A percentile compares a stretch with the other conserved stretches of the same genome.
Conservation (phyloP, 2,329 filamentous ascomycete species). For the Phaeosphaeriaceae sp. region DNA sequence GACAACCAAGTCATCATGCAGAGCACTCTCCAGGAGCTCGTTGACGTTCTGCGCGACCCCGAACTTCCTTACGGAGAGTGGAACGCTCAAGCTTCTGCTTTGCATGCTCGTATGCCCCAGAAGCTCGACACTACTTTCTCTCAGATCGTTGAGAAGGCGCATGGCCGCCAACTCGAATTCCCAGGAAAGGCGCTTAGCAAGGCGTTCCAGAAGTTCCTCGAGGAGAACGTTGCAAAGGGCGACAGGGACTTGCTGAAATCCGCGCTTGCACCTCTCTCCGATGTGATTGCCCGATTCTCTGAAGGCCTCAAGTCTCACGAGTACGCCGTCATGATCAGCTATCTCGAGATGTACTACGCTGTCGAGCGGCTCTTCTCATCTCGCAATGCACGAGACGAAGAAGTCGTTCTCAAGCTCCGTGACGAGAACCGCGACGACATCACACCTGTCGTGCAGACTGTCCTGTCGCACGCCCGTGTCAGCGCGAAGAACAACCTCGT, state of each 20-base stretch:
- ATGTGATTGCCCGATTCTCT: slow-evolving; percentile 79
- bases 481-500: slow-evolving; percentile 93
- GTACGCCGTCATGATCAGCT: slow-evolving; percentile 77
- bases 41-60: slow-evolving; percentile 86
- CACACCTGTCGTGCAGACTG: slow-evolving; percentile 80
- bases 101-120: slow-evolving; percentile 97
- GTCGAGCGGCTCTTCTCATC: slow-evolving; percentile 89
- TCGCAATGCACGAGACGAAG: slow-evolving; percentile 85
- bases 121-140: slow-evolving; percentile 85
- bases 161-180: slow-evolving; percentile 81
- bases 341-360: slow-evolving; percentile 82
- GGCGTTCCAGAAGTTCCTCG: slow-evolving; percentile 84
- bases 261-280: slow-evolving; percentile 76
- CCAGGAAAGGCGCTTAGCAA: slow-evolving; percentile 87
- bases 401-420: slow-evolving; percentile 90
- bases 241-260: slow-evolving; percentile 78
- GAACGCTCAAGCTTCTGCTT: slow-evolving; percentile 91
- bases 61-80: slow-evolving; percentile 97
- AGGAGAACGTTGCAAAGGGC: slow-evolving; percentile 76
- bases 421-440: slow-evolving; percentile 97
- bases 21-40: slow-evolving; percentile 81
- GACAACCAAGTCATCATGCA: slow-evolving; percentile 98
- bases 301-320: slow-evolving; percentile 93
- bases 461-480: slow-evolving; percentile 92
- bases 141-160: slow-evolving; percentile 85